phyloP scores from a whole-genome alignment of 129 eudicot species.

The Escallonia herrerae region DNA sequence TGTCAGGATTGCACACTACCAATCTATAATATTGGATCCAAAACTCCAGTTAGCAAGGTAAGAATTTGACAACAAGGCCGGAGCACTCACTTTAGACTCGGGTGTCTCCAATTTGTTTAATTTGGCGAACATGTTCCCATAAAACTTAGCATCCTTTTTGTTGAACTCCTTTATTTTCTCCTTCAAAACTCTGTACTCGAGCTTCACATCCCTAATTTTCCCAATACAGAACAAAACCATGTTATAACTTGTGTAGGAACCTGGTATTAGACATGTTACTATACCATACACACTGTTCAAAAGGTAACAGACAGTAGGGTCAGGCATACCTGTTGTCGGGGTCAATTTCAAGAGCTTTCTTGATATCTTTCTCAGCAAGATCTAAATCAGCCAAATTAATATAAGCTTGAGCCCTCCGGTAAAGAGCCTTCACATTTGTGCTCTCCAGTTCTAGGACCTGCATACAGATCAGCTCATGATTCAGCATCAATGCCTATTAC shows the following conservation, averaged over 20 bases:
- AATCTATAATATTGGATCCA: neutral
- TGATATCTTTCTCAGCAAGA: slow-evolving; percentile 79
- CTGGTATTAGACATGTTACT: too few species aligned
- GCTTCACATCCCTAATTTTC: slow-evolving; percentile 53
- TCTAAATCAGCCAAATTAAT: slow-evolving; percentile 72
- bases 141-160: slow-evolving; percentile 86
- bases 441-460: slow-evolving; percentile 85
- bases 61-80: neutral
- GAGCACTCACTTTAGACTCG: slow-evolving; percentile 32
- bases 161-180: slow-evolving; percentile 81
- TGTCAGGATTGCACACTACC: neutral
- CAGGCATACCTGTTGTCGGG: slow-evolving; percentile 62
- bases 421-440: slow-evolving; percentile 87
- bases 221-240: neutral
- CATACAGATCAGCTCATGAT: neutral
- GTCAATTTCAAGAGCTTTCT: slow-evolving; percentile 89
- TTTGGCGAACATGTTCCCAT: slow-evolving; percentile 91
- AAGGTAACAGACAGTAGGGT: neutral
- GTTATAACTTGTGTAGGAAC: neutral
- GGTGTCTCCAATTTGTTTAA: slow-evolving; percentile 53
- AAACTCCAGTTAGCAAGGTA: too few species aligned
- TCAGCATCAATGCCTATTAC: neutral
- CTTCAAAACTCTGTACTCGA: slow-evolving; percentile 68
- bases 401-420: slow-evolving; percentile 91
- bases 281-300: slow-evolving; percentile 10